Evolutionary conservation across 371 early-diverging fungal genomes (phyloP).

Genomic region (Zopfochytrium polystomum): DNA sequence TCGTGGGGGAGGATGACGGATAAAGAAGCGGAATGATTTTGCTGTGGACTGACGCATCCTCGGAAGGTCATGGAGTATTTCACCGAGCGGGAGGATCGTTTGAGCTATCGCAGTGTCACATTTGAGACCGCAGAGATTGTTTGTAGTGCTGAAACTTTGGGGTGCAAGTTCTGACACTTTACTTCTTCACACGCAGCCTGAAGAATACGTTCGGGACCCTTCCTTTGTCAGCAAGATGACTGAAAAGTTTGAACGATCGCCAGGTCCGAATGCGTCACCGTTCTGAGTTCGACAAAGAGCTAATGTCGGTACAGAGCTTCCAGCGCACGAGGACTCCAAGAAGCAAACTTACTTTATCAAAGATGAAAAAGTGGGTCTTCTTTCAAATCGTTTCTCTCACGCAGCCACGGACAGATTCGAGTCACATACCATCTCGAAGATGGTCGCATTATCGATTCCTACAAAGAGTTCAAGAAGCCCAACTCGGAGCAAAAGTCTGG

Average conservation of each 20-base stretch:
- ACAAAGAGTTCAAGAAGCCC: conserved; percentile 52
- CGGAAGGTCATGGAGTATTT: conserved; percentile 42
- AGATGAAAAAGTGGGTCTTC: conserved; percentile 39
- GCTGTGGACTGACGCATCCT: not conserved
- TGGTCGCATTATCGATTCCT: conserved; percentile 46
- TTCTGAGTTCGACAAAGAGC: not conserved
- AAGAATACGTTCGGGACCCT: conserved; percentile 15
- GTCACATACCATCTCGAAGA: conserved; percentile 47
- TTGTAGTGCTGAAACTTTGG: conserved; percentile 7
- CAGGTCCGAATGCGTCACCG: not conserved
- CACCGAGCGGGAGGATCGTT: conserved; percentile 47
- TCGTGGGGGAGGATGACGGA: not conserved
- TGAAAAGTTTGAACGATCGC: conserved; percentile 46
- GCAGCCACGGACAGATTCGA: conserved; percentile 31
- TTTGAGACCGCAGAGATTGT: conserved; percentile 38
- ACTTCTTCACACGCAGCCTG: conserved; percentile 1
- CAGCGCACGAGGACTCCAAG: conserved; percentile 35
- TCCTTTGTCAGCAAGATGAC: conserved; percentile 49
- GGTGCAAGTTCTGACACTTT: not conserved
- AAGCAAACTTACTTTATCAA: conserved; percentile 51
- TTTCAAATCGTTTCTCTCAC: not conserved
- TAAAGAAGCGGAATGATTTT: not conserved
- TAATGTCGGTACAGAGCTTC: conserved; percentile 20
- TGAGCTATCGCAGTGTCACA: conserved; percentile 49
- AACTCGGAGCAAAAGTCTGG: conserved; percentile 47